Conservation (phyloP, 2,329 filamentous ascomycete species). For the Aspergillus melleus region DNA sequence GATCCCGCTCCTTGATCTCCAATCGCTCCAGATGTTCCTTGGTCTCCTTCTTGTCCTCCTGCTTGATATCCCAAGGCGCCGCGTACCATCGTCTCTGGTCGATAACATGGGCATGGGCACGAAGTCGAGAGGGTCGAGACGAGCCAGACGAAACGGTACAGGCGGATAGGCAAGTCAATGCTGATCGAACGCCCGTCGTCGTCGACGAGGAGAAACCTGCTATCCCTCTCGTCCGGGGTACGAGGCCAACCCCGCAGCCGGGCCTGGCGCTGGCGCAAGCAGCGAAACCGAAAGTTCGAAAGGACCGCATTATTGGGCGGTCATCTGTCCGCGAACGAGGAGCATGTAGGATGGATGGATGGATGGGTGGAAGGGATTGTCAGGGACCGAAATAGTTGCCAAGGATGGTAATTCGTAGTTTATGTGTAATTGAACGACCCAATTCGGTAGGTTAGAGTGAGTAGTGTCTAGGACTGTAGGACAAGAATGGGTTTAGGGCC, state of each 20-base stretch:
- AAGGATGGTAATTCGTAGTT: not conserved
- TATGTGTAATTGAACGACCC: too few relatives aligned
- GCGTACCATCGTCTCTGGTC: not conserved
- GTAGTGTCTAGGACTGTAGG: too few relatives aligned
- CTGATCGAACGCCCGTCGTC: too few relatives aligned
- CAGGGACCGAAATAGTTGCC: not conserved
- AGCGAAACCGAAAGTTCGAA: not conserved
- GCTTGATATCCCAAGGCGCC: not conserved
- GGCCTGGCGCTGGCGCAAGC: not conserved
- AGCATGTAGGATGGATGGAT: not conserved
- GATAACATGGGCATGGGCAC: not conserved
- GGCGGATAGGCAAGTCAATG: not conserved
- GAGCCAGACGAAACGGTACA: too few relatives aligned
- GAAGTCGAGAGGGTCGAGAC: too few relatives aligned
- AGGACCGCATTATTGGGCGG: conserved; percentile 6
- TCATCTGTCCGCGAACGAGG: not conserved
- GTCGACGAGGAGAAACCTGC: not conserved
- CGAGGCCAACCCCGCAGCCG: not conserved
- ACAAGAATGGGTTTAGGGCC: too few relatives aligned
- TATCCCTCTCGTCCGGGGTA: not conserved
- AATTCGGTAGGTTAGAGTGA: too few relatives aligned
- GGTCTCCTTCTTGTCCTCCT: conserved; percentile 31
- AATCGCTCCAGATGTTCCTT: conserved; percentile 38
- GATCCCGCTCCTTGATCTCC: conserved; percentile 22
- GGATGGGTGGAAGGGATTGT: not conserved